Evolutionary conservation across 2,329 filamentous ascomycete genomes (phyloP), one percentile per base, ranked within the genome.

Genomic region (Cladophialophora carrionii): DNA sequence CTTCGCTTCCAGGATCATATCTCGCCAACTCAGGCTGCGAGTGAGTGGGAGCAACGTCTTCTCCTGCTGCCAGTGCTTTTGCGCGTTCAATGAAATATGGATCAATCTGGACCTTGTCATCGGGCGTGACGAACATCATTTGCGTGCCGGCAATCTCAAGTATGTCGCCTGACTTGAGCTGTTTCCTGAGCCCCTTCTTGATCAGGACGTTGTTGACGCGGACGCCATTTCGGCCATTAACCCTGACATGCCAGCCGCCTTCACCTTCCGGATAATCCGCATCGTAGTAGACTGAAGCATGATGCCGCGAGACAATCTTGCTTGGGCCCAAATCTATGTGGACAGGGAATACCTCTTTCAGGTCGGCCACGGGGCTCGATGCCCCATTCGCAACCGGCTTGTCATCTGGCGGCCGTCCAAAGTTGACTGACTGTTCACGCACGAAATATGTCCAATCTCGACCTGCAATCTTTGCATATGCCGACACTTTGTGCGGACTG

Each of bases 61-160:
- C 78, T 2, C 77, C 78, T 55, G 75, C 77, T 8, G 77, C 78
- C 51, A 80, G 68, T 24, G 77, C 76, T 71, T 80, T 78, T n/a
- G 89, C 88, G 53, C 90, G 87, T 71, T 90, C 85, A 17, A 90
- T 84, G 74, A 90, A 92, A 72, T 80, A 85, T 24, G 84, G 84
- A 73, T 90, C 86, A 66, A 96, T 88, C 54, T 85, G 82, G 29
- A 92, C 83, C 26, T 86, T 85, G 62, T 90, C 88, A 26, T 87
- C 87, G 0, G 95, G 94, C n/a, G 96, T 86, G 55, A 97, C 91
- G 77, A 99, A 99, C 83, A 98, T 94, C 95, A 99, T 99, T 80
- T 99, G 94, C 0, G 95, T 90, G 60, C 91, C 91, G 72, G 90
- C 90, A 74, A 98, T 91, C 74, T 96, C 92, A 64, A 99, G 88